Conservation (phyloP, 495 filamentous ascomycete species). For the Hypoxylon perforatum region DNA sequence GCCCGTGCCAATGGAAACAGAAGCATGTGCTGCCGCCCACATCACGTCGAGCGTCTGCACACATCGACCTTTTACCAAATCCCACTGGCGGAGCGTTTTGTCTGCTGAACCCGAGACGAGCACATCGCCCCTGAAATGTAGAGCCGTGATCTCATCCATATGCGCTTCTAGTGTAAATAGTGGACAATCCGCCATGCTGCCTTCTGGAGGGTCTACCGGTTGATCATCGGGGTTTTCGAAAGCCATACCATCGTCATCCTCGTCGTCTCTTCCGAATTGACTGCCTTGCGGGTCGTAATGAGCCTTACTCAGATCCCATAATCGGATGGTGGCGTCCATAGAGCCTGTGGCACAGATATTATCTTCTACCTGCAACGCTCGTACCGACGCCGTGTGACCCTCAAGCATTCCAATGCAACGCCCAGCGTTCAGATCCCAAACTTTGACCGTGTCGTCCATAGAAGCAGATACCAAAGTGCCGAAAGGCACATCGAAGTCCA, state of each 20-base stretch:
- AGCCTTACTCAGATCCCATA: slow-evolving; percentile 86
- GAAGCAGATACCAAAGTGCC: slow-evolving; percentile 96
- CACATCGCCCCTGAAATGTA: slow-evolving; percentile 88
- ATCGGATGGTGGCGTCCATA: slow-evolving; percentile 91
- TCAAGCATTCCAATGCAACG: slow-evolving; percentile 91
- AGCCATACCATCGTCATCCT: slow-evolving; percentile 69
- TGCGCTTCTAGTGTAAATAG: slow-evolving; percentile 89
- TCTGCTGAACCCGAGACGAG: slow-evolving; percentile 96
- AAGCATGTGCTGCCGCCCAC: slow-evolving; percentile 95
- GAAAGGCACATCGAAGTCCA: slow-evolving; percentile 97
- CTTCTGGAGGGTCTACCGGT: slow-evolving; percentile 69
- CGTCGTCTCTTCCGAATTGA: slow-evolving; percentile 72
- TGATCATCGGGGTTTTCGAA: slow-evolving; percentile 70
- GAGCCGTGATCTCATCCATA: slow-evolving; percentile 92
- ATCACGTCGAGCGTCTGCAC: slow-evolving; percentile 99
- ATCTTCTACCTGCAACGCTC: slow-evolving; percentile 92
- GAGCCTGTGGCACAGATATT: slow-evolving; percentile 95
- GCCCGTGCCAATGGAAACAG: slow-evolving; percentile 66
- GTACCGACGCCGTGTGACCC: slow-evolving; percentile 93
- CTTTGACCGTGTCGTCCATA: slow-evolving; percentile 93
- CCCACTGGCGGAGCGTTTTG: slow-evolving; percentile 98
- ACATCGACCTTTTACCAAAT: slow-evolving; percentile 92
- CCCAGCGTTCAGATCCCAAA: slow-evolving; percentile 95
- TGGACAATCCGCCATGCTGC: slow-evolving; percentile 86
- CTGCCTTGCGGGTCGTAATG: slow-evolving; percentile 70